Base-by-base conservation (phyloP, 2,329 filamentous ascomycete species). In the Colletotrichum lentis region DNA sequence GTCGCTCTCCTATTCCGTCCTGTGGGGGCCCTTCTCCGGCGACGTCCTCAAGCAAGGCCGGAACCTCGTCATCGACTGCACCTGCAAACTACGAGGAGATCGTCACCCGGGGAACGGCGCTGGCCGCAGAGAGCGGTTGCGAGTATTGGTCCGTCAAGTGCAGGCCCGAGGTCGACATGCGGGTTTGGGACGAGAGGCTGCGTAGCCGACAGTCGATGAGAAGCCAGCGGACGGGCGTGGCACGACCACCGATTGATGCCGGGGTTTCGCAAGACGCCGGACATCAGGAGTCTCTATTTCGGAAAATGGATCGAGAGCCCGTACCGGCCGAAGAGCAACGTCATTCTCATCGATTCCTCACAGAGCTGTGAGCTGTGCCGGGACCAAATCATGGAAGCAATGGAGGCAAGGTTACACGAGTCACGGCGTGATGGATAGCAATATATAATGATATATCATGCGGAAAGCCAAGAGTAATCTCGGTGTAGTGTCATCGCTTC, bases 51-150 rank as follows among this genome's bases (percentile, higher is more conserved):
- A 73, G 35, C 79, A 81, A 67, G 76, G 74, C 2, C 69, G 70
- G 12, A 75, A 61, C 61, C 73, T 80, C 68, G 76, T 80, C 62
- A 73, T 81, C 18, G 79, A 81, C 69, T 79, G 77, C 62, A 74
- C 75, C 37, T 81, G 77, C 72, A 79, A 79, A 79, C 67, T 79
- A 72, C 70, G 54, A 71, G 12, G 72, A 77, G 67, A 70, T 75
- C 2, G 64, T 80, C 35, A 73, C 76, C 18, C 47, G 66, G 6
- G 79, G 79, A 2, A 62, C 59, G 3, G 71, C 70, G 7, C 73
- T 79, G 2, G 76, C 78, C 2, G n/a, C 62, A 22, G 37, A 69
- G 56, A 3, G 70, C 47, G 65, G 66, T 4, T 72, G 44, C 44
- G 20, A 22, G 20, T 74, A 75, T 63, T 73, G 72, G 70, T 79